Evolutionary conservation across 768 basidiomycete species (phyloP).

Genomic region (Lenzites betulinus): DNA sequence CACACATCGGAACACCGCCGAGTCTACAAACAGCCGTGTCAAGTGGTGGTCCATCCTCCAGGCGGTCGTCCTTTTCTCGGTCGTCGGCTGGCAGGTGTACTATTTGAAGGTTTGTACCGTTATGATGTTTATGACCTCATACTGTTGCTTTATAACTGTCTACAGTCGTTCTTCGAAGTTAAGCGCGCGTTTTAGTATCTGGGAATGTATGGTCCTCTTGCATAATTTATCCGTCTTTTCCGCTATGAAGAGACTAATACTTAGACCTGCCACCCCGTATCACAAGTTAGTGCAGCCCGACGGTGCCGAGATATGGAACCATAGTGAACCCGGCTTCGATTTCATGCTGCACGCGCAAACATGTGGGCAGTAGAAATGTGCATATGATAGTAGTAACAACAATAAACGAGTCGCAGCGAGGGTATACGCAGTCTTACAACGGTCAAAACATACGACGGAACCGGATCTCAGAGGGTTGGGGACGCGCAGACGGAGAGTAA

Average conservation of each 20-base stretch:
- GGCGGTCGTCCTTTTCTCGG: constrained; percentile 79
- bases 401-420: constrained; percentile 1
- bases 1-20: constrained; percentile 91
- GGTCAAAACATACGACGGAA: neutral
- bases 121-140: neutral
- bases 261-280: neutral
- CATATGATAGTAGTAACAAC: constrained; percentile 20
- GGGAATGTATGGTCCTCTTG: constrained; percentile 13
- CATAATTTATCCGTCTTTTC: constrained; percentile 10
- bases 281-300: neutral
- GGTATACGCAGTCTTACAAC: constrained; percentile 23
- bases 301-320: neutral
- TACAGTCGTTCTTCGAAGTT: constrained; percentile 86
- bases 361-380: constrained; percentile 13
- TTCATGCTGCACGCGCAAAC: too few relatives aligned
- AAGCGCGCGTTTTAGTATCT: constrained; percentile 73
- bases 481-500: neutral
- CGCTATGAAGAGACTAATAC: neutral
- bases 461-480: too few relatives aligned
- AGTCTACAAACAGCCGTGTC: constrained; percentile 91
- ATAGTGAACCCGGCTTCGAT: neutral
- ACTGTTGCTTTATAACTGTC: constrained; percentile 17
- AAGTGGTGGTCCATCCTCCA: constrained; percentile 99
- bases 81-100: constrained; percentile 97
- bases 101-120: constrained; percentile 78